These are phyloP conservation scores for Penicillium palitans DNA, from an alignment of 2,329 filamentous ascomycete species.

Conservation along the genomic window DNA sequence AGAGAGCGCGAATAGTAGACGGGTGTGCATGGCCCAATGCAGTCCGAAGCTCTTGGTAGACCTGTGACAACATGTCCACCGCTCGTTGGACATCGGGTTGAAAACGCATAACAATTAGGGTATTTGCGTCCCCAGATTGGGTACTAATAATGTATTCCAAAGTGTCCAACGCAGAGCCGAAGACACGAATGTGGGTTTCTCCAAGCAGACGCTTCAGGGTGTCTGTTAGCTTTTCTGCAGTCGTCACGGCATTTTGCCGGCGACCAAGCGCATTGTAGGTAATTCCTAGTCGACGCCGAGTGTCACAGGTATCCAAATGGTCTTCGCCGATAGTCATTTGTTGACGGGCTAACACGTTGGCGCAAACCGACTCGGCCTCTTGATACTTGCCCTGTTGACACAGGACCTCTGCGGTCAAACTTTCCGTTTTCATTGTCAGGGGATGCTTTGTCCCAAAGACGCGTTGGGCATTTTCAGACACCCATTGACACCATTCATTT, in stretches of 20 bases:
- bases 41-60: constrained; percentile 24
- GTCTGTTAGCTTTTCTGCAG: constrained; percentile 25
- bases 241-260: constrained; percentile 26
- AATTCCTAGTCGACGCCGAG: constrained; percentile 29
- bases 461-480: constrained; percentile 28
- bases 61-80: constrained; percentile 15
- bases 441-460: constrained; percentile 29
- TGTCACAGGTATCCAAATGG: constrained; percentile 32
- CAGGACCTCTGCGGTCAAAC: constrained; percentile 31
- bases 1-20: constrained; percentile 27
- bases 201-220: constrained; percentile 27
- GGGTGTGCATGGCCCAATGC: constrained; percentile 27
- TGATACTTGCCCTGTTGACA: constrained; percentile 27
- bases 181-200: constrained; percentile 30
- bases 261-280: constrained; percentile 27
- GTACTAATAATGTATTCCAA: constrained; percentile 28
- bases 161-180: constrained; percentile 22
- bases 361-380: constrained; percentile 33
- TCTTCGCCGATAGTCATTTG: constrained; percentile 37
- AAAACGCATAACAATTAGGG: constrained; percentile 13
- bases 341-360: constrained; percentile 35
- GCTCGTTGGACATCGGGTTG: constrained; percentile 19
- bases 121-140: constrained; percentile 12
- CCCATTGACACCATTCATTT: constrained; percentile 35
- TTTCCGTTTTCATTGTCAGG: constrained; percentile 32